phyloP scores from a whole-genome alignment of 306 rosid species.

The Prunus kanzakura region DNA sequence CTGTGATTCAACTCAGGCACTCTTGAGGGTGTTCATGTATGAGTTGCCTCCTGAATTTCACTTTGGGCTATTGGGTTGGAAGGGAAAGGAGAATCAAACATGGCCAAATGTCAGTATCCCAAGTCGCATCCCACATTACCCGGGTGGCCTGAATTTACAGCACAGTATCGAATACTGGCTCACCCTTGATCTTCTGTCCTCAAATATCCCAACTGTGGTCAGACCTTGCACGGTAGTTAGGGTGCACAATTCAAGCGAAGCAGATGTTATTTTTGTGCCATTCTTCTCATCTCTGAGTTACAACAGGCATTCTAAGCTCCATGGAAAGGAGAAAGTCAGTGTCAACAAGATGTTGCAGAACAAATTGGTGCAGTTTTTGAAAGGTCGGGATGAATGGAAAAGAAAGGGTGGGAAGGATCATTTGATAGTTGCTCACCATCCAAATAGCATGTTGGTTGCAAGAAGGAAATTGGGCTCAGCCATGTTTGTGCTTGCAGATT shows the following conservation, averaged over 20 bases:
- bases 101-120: slow-evolving; percentile 69
- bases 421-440: slow-evolving; percentile 85
- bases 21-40: slow-evolving; percentile 82
- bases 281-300: slow-evolving; percentile 90
- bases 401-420: slow-evolving; percentile 75
- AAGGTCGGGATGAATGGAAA: slow-evolving; percentile 60
- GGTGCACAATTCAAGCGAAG: slow-evolving; percentile 75
- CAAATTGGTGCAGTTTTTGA: slow-evolving; percentile 60
- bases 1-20: slow-evolving; percentile 42
- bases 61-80: slow-evolving; percentile 88
- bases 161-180: slow-evolving; percentile 93
- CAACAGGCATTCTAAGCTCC: slow-evolving; percentile 75
- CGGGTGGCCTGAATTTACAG: slow-evolving; percentile 92
- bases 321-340: slow-evolving; percentile 55
- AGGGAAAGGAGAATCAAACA: slow-evolving; percentile 61
- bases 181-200: slow-evolving; percentile 84
- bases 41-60: slow-evolving; percentile 88
- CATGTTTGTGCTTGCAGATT: slow-evolving; percentile 91
- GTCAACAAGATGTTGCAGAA: slow-evolving; percentile 66
- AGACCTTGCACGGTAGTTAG: slow-evolving; percentile 62
- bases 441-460: slow-evolving; percentile 83
- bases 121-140: slow-evolving; percentile 54
- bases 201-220: slow-evolving; percentile 30
- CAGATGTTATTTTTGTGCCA: slow-evolving; percentile 84
- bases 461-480: slow-evolving; percentile 77